A percentile compares a stretch with the other conserved stretches of the same genome.
These are phyloP conservation scores for Cryptococcus neoformans DNA, from an alignment of 1,284 basidiomycete genomes.

Conservation along the genomic window DNA sequence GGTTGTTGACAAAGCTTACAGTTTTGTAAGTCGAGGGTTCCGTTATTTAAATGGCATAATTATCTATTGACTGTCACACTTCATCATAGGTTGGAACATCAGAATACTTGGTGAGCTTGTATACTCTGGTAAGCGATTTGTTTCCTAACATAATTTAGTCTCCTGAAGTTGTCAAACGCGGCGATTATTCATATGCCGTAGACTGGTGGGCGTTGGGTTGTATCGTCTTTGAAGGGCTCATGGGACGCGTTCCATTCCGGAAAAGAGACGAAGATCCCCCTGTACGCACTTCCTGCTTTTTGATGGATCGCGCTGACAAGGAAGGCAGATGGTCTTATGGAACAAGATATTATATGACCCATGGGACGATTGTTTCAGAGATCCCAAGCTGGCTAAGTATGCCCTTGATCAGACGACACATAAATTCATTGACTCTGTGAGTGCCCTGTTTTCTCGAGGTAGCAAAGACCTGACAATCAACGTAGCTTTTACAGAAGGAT, in stretches of 20 bases:
- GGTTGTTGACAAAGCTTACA: constrained; percentile 25
- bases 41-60: not conserved
- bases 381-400: constrained; percentile 83
- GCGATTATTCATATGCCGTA: constrained; percentile 88
- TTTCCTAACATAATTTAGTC: constrained; percentile 44
- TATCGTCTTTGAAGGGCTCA: constrained; percentile 87
- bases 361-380: constrained; percentile 47
- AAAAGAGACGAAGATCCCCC: constrained; percentile 24
- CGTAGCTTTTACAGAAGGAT: constrained; percentile 83
- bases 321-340: constrained; percentile 22
- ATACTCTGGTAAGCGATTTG: not conserved
- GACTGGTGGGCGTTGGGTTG: constrained; percentile 99
- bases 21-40: constrained; percentile 22
- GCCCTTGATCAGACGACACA: constrained; percentile 92
- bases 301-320: not conserved
- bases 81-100: constrained; percentile 58
- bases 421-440: constrained; percentile 86
- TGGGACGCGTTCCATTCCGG: constrained; percentile 57
- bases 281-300: constrained; percentile 9
- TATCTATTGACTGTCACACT: no score
- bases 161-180: constrained; percentile 87
- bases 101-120: constrained; percentile 69
- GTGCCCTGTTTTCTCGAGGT: constrained; percentile 35
- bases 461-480: constrained; percentile 54
- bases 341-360: constrained; percentile 31